Percentiles rank a stretch among this genome's conserved stretches.
These are phyloP conservation scores for Annona squamosa DNA, from an alignment of 164 flowering plant species.

Conservation along the genomic window DNA sequence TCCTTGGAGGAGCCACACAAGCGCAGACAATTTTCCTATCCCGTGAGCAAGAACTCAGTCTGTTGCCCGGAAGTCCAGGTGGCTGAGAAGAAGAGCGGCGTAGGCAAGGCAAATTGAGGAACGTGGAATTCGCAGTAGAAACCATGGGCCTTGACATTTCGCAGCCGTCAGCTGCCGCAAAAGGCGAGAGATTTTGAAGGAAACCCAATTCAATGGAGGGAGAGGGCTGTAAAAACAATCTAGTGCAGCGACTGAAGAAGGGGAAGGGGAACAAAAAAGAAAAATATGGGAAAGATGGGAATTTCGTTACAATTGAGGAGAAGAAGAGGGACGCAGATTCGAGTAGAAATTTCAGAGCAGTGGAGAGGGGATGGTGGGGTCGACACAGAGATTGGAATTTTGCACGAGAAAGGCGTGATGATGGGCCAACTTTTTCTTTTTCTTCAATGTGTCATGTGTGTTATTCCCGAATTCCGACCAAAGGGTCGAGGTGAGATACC, in stretches of 20 bases:
- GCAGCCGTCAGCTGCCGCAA: neutral
- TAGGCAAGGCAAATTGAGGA: constrained; percentile 11
- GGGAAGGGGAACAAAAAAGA: neutral
- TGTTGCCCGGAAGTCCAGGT: constrained; percentile 10
- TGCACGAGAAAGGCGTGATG: constrained; percentile 1
- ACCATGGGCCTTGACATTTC: constrained; percentile 9
- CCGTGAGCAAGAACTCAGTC: constrained; percentile 5
- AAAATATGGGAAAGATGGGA: neutral
- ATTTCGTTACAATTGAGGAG: neutral
- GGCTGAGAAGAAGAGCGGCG: constrained; percentile 16
- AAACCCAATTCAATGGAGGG: constrained; percentile 6
- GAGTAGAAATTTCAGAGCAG: neutral
- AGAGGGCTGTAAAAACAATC: constrained; percentile 1
- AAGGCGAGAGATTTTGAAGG: constrained; percentile 4
- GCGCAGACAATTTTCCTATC: constrained; percentile 41
- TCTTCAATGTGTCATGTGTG: no score
- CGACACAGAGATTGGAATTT: neutral
- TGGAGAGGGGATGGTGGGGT: neutral
- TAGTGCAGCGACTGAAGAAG: neutral
- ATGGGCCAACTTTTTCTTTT: neutral
- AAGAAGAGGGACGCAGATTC: neutral
- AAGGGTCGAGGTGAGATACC: no score
- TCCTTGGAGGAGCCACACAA: constrained; percentile 47
- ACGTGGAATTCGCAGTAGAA: constrained; percentile 12
- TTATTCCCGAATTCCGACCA: no score